Conservation (phyloP, 495 filamentous ascomycete species). For the Talaromyces trachyspermus region DNA sequence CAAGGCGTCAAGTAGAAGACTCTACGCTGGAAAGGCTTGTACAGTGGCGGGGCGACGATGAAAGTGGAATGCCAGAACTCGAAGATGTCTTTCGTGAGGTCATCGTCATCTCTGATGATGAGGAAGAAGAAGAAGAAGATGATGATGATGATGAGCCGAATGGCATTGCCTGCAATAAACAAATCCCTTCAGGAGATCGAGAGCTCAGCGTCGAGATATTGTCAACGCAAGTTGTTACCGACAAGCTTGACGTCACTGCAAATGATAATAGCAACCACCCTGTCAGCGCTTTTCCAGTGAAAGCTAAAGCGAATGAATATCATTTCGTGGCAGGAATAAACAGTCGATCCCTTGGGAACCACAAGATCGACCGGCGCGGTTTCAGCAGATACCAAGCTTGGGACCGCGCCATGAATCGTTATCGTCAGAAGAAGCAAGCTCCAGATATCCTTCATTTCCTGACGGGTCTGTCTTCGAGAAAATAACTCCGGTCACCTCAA, state of each 20-base stretch:
- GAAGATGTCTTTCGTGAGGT: slow-evolving; percentile 77
- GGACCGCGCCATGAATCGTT: slow-evolving; percentile 37
- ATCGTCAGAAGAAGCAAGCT: slow-evolving; percentile 15
- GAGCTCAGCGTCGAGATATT: slow-evolving; percentile 34
- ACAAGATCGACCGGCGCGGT: slow-evolving; percentile 34
- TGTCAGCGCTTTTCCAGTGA: neutral
- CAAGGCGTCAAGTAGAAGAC: slow-evolving; percentile 62
- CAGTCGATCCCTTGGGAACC: slow-evolving; percentile 8
- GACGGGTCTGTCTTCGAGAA: slow-evolving; percentile 11
- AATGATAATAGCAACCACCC: neutral
- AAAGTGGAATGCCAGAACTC: slow-evolving; percentile 64
- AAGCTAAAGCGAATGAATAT: slow-evolving; percentile 19
- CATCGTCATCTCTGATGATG: slow-evolving; percentile 75
- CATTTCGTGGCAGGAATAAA: slow-evolving; percentile 23
- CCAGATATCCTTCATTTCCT: slow-evolving; percentile 14
- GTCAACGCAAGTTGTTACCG: slow-evolving; percentile 20
- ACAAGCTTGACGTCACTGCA: slow-evolving; percentile 8
- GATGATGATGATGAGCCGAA: slow-evolving; percentile 41
- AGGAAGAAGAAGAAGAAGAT: slow-evolving; percentile 55
- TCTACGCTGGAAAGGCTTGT: slow-evolving; percentile 64
- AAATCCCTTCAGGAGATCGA: slow-evolving; percentile 13
- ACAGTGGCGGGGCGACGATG: slow-evolving; percentile 84
- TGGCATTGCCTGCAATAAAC: slow-evolving; percentile 14
- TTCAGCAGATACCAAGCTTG: slow-evolving; percentile 44
- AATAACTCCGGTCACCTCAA: slow-evolving; percentile 11